Evolutionary conservation across 2,329 filamentous ascomycete genomes (phyloP).

Genomic region (Samsoniella hepiali): DNA sequence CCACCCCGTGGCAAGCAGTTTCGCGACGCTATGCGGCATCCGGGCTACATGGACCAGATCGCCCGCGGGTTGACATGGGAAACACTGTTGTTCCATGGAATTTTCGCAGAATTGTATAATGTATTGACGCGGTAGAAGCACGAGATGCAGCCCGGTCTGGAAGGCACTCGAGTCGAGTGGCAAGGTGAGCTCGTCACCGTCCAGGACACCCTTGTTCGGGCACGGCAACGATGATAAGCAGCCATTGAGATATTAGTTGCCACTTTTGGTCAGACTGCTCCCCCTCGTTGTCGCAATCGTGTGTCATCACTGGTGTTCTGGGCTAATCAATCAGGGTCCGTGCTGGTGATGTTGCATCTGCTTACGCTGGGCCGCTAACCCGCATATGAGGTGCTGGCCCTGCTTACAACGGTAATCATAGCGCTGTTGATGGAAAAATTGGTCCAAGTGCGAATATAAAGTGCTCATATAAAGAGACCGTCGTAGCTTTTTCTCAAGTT

Average conservation of each 20-base stretch:
- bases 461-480: neutral
- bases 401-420: neutral
- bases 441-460: neutral
- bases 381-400: neutral
- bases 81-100: too few species aligned
- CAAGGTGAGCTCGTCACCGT: neutral
- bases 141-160: neutral
- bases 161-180: neutral
- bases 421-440: neutral
- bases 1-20: neutral
- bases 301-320: neutral
- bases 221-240: neutral
- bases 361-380: neutral
- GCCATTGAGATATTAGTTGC: neutral
- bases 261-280: neutral
- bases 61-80: too few species aligned
- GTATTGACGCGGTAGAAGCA: neutral
- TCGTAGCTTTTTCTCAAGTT: neutral
- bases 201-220: neutral
- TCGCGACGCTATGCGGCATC: too few species aligned
- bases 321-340: neutral
- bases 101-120: neutral
- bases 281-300: neutral
- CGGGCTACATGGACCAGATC: too few species aligned
- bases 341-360: constrained; percentile 1